These are phyloP conservation scores for Gastroboletus turbinatus DNA, from an alignment of 1,284 basidiomycete genomes.

Conservation along the genomic window DNA sequence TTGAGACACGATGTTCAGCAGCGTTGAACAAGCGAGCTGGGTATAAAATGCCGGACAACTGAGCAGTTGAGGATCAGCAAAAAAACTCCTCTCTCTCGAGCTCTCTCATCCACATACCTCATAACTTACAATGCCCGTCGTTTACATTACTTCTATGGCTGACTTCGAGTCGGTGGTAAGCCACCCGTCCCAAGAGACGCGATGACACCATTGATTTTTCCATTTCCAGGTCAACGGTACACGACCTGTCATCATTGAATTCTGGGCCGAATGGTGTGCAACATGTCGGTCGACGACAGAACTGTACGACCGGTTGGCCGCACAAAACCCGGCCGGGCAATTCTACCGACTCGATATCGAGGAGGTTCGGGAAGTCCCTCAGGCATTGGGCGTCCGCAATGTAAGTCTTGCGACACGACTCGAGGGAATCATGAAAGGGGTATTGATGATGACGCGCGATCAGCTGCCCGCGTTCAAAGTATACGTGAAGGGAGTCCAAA, in stretches of 20 bases:
- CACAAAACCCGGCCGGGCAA: constrained; percentile 38
- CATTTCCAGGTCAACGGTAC: constrained; percentile 54
- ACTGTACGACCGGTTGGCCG: constrained; percentile 72
- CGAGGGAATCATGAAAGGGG: constrained; percentile 13
- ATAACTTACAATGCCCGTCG: constrained; percentile 22
- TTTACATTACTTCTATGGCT: constrained; percentile 27
- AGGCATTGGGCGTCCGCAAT: constrained; percentile 73
- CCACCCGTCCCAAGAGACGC: neutral
- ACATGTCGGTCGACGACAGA: constrained; percentile 81
- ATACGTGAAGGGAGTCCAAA: constrained; percentile 67
- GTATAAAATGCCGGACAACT: constrained; percentile 25
- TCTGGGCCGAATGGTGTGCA: constrained; percentile 73
- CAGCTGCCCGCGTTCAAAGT: constrained; percentile 78
- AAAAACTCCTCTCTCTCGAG: constrained; percentile 15
- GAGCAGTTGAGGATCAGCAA: constrained; percentile 15
- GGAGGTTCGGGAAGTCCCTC: constrained; percentile 48
- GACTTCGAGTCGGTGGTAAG: constrained; percentile 28
- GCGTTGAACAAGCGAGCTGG: constrained; percentile 23
- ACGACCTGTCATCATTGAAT: constrained; percentile 70
- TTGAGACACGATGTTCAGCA: constrained; percentile 22
- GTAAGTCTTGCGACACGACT: constrained; percentile 38
- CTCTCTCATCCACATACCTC: constrained; percentile 17
- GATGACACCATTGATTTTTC: constrained; percentile 7
- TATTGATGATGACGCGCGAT: constrained; percentile 12
- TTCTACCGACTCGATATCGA: constrained; percentile 88